phyloP scores from a whole-genome alignment of 345 rosid genomes.

The Citrus cavaleriei region DNA sequence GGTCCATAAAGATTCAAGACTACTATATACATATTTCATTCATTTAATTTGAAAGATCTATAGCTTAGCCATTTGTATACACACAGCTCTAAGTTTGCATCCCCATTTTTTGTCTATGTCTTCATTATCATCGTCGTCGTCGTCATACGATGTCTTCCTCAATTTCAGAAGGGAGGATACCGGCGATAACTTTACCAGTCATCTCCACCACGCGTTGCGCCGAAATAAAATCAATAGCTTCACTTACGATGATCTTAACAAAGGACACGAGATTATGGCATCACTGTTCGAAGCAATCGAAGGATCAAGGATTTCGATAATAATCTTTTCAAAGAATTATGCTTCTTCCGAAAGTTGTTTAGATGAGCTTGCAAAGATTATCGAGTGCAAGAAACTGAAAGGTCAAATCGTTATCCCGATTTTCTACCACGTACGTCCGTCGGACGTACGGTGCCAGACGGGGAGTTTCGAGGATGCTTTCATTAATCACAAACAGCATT shows the following conservation, averaged over 20 bases:
- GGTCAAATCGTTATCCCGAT: conserved; percentile 10
- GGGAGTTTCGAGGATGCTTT: conserved; percentile 8
- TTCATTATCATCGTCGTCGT: no score
- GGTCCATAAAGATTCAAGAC: no score
- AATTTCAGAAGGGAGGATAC: neutral
- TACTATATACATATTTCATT: no score
- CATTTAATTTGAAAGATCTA: no score
- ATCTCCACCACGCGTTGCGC: neutral
- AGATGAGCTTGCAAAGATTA: conserved; percentile 1
- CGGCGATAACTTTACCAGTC: neutral
- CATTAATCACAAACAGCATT: neutral
- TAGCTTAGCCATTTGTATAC: no score
- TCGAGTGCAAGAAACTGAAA: neutral
- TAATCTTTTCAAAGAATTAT: conserved; percentile 6
- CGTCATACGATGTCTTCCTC: neutral
- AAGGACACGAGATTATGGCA: conserved; percentile 10
- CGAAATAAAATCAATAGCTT: neutral
- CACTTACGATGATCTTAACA: neutral
- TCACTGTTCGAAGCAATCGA: neutral
- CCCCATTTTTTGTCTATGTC: no score
- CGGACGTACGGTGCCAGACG: neutral
- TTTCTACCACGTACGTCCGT: neutral
- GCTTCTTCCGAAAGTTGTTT: conserved; percentile 1
- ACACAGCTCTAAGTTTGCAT: no score
- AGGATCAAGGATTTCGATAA: conserved; percentile 3